Evolutionary conservation across 2,329 filamentous ascomycete genomes (phyloP), one percentile per base, ranked within the genome.

Genomic region (Paecilomyces dactylethromorphus): DNA sequence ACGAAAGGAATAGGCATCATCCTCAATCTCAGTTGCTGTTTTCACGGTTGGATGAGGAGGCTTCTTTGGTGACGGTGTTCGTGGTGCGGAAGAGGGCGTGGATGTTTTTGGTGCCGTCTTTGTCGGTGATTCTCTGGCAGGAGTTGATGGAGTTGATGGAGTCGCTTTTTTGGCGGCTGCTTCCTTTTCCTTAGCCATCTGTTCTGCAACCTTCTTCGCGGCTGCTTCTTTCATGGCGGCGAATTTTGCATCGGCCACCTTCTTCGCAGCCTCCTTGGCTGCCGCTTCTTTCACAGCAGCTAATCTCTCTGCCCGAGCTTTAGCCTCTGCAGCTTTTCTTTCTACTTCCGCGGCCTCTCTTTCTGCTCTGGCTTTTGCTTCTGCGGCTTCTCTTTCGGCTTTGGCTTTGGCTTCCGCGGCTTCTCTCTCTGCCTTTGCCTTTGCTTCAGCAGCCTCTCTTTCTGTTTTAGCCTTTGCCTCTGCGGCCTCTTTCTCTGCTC

Each of bases 1-100:
- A 55, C 89, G 86, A 74, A 85, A 92, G 1, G 89, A 92, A 71
- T 89, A 86, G 2, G 81, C 79, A 63, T 88, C 84, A 55, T 88
- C 86, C 55, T 88, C 84, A 21, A 84, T 84, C 24, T 75, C 69
- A 22, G 77, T 73, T 18, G 69, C 73, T 24, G 70, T 73, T 18
- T 18, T 45, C 5, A n/a, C 39, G 39, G 73, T 70, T 53, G 74
- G 68, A 2, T 70, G 69, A 13, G 69, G 65, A 49, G 72, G 70
- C 60, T 72, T 76, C 63, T 74, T 75, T 57, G 73, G 75, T 32
- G 75, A 77, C 32, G 75, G 73, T 2, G 72, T 72, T 31, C 71
- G 68, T 53, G 75, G 68, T 56, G 63, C 58, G 53, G 63, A 62
- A 62, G 60, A 60, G 22, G 58, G 61, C 53, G 66, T 66, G 51